Evolutionary conservation across 2,329 filamentous ascomycete genomes (phyloP), one percentile per base, ranked within the genome.

Genomic region (Fusarium equiseti): DNA sequence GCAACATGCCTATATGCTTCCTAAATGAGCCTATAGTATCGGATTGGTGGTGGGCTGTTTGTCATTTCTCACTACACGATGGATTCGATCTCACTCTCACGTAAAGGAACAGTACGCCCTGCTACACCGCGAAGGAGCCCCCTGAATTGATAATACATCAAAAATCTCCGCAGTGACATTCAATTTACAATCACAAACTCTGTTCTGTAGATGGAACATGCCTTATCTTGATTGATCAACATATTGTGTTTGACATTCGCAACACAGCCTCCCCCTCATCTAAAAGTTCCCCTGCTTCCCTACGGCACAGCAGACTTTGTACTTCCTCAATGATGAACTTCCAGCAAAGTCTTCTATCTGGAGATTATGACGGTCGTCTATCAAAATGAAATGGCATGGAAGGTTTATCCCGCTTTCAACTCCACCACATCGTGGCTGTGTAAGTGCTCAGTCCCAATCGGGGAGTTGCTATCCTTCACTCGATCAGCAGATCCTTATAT

Each of bases 401-500:
- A 26, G 49, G 49, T 48, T 35, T 20, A 42, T 62, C 40, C 38
- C 42, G 32, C 45, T 48, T 31, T 18, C 44, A 51, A 70, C 66
- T 71, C 67, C 67, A 68, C 67, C 18, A 16, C 9, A 59, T 29
- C 18, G 63, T 64, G 68, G 68, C 68, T 70, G 58, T 71, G 68
- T 71, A 49, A 18, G 46, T 27, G 35, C n/a, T n/a, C 31, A 63
- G 32, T 27, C 38, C 68, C 50, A 70, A 64, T 56, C 38, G 42
- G 31, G 45, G 42, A 15, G n/a, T n/a, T 56, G 35, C 15, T 27
- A 35, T 31, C 63, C 44, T 59, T 40, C 46, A 49, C 35, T 45
- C 15, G 24, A 24, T 26, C 18, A 29, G 52, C 24, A 42, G 13
- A 44, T 42, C 49, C 31, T 16, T 20, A 43, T 27, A 27, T 15